These are phyloP conservation scores for Hypoxylon crocopeplum DNA, from an alignment of 495 filamentous ascomycete genomes.

Conservation along the genomic window DNA sequence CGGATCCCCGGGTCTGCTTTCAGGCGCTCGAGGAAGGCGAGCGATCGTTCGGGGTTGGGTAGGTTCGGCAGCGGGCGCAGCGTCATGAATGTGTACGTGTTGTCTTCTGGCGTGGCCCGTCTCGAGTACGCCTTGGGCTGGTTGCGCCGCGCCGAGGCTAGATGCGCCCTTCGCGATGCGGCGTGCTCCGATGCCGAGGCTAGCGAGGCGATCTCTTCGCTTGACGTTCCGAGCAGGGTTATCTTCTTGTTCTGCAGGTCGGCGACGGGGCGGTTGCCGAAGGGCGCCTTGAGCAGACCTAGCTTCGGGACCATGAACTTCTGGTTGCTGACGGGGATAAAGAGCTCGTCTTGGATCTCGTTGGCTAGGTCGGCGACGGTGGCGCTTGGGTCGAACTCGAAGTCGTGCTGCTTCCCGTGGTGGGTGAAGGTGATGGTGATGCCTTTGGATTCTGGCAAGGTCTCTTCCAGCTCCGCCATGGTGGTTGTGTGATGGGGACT, in stretches of 20 bases:
- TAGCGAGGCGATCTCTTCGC: slow-evolving; percentile 58
- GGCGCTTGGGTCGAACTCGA: slow-evolving; percentile 51
- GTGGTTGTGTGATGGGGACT: no score
- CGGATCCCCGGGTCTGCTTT: slow-evolving; percentile 85
- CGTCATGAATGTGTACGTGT: slow-evolving; percentile 80
- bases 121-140: slow-evolving; percentile 32
- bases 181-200: slow-evolving; percentile 47
- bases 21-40: slow-evolving; percentile 77
- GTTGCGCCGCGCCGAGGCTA: slow-evolving; percentile 45
- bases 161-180: slow-evolving; percentile 47
- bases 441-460: slow-evolving; percentile 24
- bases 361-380: slow-evolving; percentile 69
- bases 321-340: slow-evolving; percentile 72
- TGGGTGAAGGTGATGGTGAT: slow-evolving; percentile 62
- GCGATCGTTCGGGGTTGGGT: slow-evolving; percentile 70
- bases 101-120: slow-evolving; percentile 50
- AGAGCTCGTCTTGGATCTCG: slow-evolving; percentile 59
- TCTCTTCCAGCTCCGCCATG: slow-evolving; percentile 31
- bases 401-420: slow-evolving; percentile 57
- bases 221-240: slow-evolving; percentile 66
- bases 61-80: slow-evolving; percentile 81
- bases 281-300: slow-evolving; percentile 68
- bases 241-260: slow-evolving; percentile 64
- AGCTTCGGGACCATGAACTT: slow-evolving; percentile 76
- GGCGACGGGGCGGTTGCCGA: slow-evolving; percentile 51